phyloP scores from a whole-genome alignment of 805 yeast genomes.

The Cyberlindnera meyerae region DNA sequence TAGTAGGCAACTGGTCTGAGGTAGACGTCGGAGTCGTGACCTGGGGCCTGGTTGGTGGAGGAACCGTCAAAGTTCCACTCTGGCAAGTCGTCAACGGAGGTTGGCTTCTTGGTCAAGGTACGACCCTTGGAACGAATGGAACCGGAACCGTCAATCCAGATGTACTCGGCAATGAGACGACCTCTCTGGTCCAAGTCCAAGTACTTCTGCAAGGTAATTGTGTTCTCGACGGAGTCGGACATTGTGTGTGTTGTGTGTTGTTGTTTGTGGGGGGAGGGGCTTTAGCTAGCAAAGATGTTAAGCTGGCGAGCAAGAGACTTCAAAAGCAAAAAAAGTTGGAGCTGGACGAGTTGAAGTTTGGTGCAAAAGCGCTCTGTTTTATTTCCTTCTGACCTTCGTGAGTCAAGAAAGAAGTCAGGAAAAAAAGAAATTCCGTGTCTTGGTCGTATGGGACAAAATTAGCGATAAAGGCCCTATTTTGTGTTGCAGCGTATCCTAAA shows the following conservation, averaged over 20 bases:
- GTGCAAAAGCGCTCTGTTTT: not conserved
- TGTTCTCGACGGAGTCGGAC: constrained; percentile 54
- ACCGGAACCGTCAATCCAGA: constrained; percentile 96
- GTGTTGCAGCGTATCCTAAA: too few relatives aligned
- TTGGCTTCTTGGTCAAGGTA: constrained; percentile 67
- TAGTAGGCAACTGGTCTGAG: constrained; percentile 93
- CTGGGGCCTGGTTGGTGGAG: constrained; percentile 98
- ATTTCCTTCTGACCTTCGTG: too few relatives aligned
- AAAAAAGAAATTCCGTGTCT: not conserved
- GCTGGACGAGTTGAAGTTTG: not conserved
- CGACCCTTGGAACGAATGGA: constrained; percentile 90
- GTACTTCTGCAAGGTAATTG: constrained; percentile 79
- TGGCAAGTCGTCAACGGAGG: constrained; percentile 80
- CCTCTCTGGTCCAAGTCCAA: constrained; percentile 81
- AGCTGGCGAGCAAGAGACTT: constrained; percentile 1
- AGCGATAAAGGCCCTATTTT: too few relatives aligned
- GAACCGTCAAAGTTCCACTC: constrained; percentile 99
- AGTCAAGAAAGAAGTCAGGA: too few relatives aligned
- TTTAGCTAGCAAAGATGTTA: constrained; percentile 3
- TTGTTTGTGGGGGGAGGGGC: not conserved
- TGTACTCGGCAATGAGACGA: constrained; percentile 87
- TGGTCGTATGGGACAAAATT: too few relatives aligned
- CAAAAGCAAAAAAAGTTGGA: not conserved
- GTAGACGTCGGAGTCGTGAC: constrained; percentile 92
- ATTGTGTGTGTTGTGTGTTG: constrained; percentile 14